Percentiles rank a stretch among this genome's conserved stretches.
phyloP scores from a whole-genome alignment of 495 filamentous ascomycete genomes.

The Trichoderma virens region DNA sequence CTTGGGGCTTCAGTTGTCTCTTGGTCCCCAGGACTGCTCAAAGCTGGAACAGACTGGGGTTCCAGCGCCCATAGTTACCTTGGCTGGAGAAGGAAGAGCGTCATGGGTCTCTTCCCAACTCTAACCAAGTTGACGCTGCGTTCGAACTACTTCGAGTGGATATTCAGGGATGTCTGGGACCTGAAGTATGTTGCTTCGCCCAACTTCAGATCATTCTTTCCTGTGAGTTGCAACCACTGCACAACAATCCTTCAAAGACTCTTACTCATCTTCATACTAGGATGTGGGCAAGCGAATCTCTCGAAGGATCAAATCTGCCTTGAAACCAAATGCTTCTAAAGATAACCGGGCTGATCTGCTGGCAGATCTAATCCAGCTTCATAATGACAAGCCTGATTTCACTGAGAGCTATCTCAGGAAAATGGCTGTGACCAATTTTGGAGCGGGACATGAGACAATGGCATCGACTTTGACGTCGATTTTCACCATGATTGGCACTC shows the following conservation, averaged over 20 bases:
- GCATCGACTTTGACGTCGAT: constrained; percentile 35
- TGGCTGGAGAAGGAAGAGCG: constrained; percentile 29
- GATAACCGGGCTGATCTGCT: constrained; percentile 22
- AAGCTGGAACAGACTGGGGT: constrained; percentile 26
- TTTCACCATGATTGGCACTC: constrained; percentile 27
- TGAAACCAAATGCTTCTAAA: constrained; percentile 4
- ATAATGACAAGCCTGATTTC: constrained; percentile 25
- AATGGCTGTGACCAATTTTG: constrained; percentile 40
- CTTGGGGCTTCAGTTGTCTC: constrained; percentile 31
- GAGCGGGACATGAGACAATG: constrained; percentile 40
- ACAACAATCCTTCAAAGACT: background rate
- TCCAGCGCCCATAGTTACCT: constrained; percentile 27
- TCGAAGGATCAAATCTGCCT: constrained; percentile 17
- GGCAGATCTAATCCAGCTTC: constrained; percentile 29
- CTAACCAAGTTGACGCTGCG: constrained; percentile 16
- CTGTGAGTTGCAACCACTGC: constrained; percentile 15
- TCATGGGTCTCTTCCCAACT: constrained; percentile 28
- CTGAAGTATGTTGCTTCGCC: constrained; percentile 24
- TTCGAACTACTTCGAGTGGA: constrained; percentile 15
- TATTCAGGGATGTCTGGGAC: constrained; percentile 21
- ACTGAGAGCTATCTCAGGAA: constrained; percentile 34
- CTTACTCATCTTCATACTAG: constrained; percentile 10
- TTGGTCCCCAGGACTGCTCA: constrained; percentile 34
- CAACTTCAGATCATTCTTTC: constrained; percentile 29
- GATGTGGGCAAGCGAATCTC: constrained; percentile 24